phyloP scores from a whole-genome alignment of 805 yeast species.

The Starmerella apicola region DNA sequence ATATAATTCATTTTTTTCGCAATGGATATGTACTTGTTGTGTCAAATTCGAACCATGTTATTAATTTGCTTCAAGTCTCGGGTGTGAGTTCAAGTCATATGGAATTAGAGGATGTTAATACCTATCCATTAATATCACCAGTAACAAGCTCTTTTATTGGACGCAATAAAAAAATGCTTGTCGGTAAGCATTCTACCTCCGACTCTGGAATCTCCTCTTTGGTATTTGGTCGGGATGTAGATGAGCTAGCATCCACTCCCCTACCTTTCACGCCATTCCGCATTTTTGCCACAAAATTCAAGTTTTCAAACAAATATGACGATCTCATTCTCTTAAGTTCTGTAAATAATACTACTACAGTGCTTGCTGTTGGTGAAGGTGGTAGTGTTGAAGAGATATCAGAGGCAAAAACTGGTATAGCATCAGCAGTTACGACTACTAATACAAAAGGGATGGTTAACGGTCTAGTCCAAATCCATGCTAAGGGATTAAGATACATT shows the following conservation, averaged over 20 bases:
- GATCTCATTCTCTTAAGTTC: constrained; percentile 55
- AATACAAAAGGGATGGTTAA: constrained; percentile 57
- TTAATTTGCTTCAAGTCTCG: constrained; percentile 65
- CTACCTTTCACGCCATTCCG: constrained; percentile 47
- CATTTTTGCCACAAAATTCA: constrained; percentile 51
- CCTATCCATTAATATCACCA: constrained; percentile 5
- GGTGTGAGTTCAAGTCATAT: constrained; percentile 39
- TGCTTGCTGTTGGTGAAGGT: constrained; percentile 60
- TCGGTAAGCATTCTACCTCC: constrained; percentile 33
- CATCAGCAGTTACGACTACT: constrained; percentile 46
- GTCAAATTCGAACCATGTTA: constrained; percentile 44
- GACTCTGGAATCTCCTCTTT: constrained; percentile 32
- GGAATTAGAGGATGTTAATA: neutral
- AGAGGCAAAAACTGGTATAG: constrained; percentile 46
- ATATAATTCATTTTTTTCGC: constrained; percentile 43
- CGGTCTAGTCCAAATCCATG: constrained; percentile 61
- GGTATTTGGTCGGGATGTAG: constrained; percentile 46
- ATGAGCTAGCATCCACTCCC: constrained; percentile 59
- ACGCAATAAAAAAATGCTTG: constrained; percentile 31
- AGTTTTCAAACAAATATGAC: constrained; percentile 38
- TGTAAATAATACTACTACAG: constrained; percentile 48
- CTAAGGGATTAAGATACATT: constrained; percentile 56
- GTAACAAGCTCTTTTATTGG: constrained; percentile 2
- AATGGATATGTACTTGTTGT: constrained; percentile 68
- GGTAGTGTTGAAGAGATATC: constrained; percentile 53